Percentiles rank a stretch among this genome's conserved stretches.
Evolutionary conservation across 164 flowering plant genomes (phyloP).

Genomic region (Kingdonia uniflora): DNA sequence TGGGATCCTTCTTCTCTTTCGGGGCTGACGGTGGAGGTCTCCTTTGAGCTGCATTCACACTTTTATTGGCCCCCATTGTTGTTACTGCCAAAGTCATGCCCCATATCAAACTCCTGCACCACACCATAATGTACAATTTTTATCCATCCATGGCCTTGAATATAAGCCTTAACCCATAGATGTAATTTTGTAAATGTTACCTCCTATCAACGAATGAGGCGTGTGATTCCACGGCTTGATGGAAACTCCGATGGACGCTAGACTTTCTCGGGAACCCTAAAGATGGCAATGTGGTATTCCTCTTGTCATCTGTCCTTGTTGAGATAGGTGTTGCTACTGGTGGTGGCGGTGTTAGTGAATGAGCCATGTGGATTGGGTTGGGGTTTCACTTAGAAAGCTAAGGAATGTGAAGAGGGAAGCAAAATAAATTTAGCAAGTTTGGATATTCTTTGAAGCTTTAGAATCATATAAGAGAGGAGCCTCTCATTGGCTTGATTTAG

Average conservation of each 20-base stretch:
- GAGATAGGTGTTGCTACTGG: slow-evolving; percentile 3
- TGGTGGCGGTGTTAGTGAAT: slow-evolving; percentile 15
- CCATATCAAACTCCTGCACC: slow-evolving; percentile 30
- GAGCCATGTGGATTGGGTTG: slow-evolving; percentile 10
- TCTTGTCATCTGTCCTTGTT: slow-evolving; percentile 3
- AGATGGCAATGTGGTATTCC: slow-evolving; percentile 5
- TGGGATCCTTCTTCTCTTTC: slow-evolving; percentile 72
- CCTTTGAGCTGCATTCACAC: slow-evolving; percentile 45
- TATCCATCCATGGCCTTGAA: neutral
- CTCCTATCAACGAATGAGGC: slow-evolving; percentile 6
- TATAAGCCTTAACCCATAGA: neutral
- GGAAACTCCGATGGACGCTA: neutral
- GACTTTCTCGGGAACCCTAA: slow-evolving; percentile 4
- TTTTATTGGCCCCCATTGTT: slow-evolving; percentile 19
- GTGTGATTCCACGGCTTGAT: neutral
- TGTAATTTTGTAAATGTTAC: neutral
- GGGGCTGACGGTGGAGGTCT: slow-evolving; percentile 66
- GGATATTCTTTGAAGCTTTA: slow-evolving; percentile 9
- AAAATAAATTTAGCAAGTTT: neutral
- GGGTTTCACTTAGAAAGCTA: neutral
- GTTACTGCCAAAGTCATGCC: slow-evolving; percentile 29
- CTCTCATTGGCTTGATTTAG: slow-evolving; percentile 18
- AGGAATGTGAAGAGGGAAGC: neutral
- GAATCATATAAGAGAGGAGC: neutral
- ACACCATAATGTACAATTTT: neutral